Conservation (phyloP, 148 eudicot species). For the Spergularia bocconei region DNA sequence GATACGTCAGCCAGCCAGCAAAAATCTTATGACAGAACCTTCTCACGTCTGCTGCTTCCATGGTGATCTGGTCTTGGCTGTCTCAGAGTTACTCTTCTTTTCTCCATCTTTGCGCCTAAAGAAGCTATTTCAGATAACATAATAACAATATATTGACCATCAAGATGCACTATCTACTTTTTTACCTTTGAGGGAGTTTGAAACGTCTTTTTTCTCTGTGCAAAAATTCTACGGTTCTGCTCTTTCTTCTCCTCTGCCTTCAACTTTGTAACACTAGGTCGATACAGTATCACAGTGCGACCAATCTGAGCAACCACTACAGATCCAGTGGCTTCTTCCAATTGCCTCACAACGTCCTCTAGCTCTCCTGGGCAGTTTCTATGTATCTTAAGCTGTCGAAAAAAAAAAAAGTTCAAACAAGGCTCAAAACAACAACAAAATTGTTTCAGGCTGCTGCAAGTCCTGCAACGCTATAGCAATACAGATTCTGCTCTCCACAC, state of each 20-base stretch:
- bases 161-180: no score
- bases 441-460: background rate
- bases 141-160: background rate
- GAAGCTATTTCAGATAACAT: background rate
- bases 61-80: slow-evolving; percentile 9
- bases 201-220: slow-evolving; percentile 34
- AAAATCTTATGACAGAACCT: slow-evolving; percentile 7
- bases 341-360: slow-evolving; percentile 60
- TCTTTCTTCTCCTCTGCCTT: slow-evolving; percentile 84
- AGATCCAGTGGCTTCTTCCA: slow-evolving; percentile 69
- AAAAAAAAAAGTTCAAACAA: background rate
- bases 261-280: slow-evolving; percentile 76
- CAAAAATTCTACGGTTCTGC: slow-evolving; percentile 39
- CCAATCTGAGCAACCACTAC: slow-evolving; percentile 77
- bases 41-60: slow-evolving; percentile 12
- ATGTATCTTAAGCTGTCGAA: slow-evolving; percentile 74
- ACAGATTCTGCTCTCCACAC: background rate
- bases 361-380: slow-evolving; percentile 66
- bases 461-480: background rate
- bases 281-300: slow-evolving; percentile 83
- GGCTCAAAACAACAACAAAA: slow-evolving; percentile 7
- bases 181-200: slow-evolving; percentile 41
- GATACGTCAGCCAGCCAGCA: background rate
- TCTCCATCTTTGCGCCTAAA: slow-evolving; percentile 24
- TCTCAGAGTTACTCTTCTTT: slow-evolving; percentile 9